Base-by-base conservation (phyloP, 1,284 basidiomycete genomes). In the Xerocomus nothofagi region DNA sequence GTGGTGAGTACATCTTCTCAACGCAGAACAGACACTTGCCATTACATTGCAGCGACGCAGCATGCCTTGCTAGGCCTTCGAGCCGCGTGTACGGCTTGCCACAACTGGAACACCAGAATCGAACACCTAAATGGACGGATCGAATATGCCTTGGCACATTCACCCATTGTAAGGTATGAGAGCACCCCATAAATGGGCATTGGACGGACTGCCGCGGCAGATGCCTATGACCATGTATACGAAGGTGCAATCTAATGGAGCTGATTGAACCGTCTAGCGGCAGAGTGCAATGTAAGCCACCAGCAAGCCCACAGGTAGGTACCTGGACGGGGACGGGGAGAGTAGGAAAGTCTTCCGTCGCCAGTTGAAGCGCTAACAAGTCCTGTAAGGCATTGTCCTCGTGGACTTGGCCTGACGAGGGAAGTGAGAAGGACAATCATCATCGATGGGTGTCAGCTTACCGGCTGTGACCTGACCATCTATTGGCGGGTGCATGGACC, bases 71-170 rank as follows among this genome's bases (percentile, higher is more conserved):
- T 18, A 54, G 30, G 3, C 29, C 44, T 17, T 39, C 23, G 0
- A 6, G 11, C 8, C 55, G 44, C 9, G 50, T 42, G 29, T 47
- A 58, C 4, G n/a, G 8, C 18, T 56, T 56, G 3, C 42, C 46
- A 15, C 60, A 63, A 8, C 38, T 17, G 7, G 4, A 18, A 18
- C 58, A 59, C 10, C 4, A 18, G 18, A 56, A 45, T 23, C 47
- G 42, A 30, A 59, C 24, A 17, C 46, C 44, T 12, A 60, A 24
- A 29, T 57, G 55, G 23, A 47, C 15, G 4, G 47, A 47, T 23
- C 23, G 49, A 20, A 59, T 49, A 14, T 60, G 54, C 36, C 61
- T 60, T 7, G 44, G 32, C 1, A 57, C 39, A 15, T 55, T 64
- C 34, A 40, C 39, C 58, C 51, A 47, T 31, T 40, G 34, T 21